Evolutionary conservation across 352 stramenopile genomes (phyloP).

Genomic region (Pythium insidiosum): DNA sequence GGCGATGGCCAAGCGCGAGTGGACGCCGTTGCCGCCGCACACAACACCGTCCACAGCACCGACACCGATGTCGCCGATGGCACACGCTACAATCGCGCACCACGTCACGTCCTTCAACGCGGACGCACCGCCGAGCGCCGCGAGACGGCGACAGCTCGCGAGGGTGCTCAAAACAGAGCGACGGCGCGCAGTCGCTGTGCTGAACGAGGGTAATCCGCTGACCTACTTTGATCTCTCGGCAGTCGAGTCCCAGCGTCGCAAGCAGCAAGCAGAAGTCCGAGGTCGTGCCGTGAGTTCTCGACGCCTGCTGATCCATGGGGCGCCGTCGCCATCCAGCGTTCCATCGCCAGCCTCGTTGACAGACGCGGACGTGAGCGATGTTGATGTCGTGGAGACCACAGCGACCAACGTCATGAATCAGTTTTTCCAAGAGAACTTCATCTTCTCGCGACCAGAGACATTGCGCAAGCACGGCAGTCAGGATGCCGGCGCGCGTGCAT

Average conservation of each 20-base stretch:
- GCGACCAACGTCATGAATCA: slow-evolving; percentile 31
- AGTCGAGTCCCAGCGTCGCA: slow-evolving; percentile 18
- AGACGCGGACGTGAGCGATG: neutral
- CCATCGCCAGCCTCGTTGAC: slow-evolving; percentile 2
- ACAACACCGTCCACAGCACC: slow-evolving; percentile 3
- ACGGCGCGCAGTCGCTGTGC: slow-evolving; percentile 16
- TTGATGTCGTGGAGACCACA: too few relatives aligned
- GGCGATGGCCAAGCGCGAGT: slow-evolving; percentile 12
- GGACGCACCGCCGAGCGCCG: slow-evolving; percentile 30
- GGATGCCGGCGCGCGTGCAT: neutral
- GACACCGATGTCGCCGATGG: too few relatives aligned
- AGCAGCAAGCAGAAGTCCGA: slow-evolving; percentile 15
- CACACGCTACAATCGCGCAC: slow-evolving; percentile 29
- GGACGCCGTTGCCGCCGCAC: neutral
- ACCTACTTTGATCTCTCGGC: slow-evolving; percentile 41
- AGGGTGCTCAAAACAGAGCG: slow-evolving; percentile 21
- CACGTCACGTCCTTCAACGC: slow-evolving; percentile 46
- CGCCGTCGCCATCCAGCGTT: neutral
- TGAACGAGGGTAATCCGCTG: slow-evolving; percentile 60
- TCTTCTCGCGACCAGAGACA: slow-evolving; percentile 43
- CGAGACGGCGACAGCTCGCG: slow-evolving; percentile 19
- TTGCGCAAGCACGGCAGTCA: neutral
- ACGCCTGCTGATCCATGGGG: slow-evolving; percentile 8
- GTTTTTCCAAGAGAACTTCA: slow-evolving; percentile 57
- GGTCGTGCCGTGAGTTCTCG: slow-evolving; percentile 15